These are phyloP conservation scores for Polyporus arcularius DNA, from an alignment of 768 basidiomycete genomes.

Conservation along the genomic window DNA sequence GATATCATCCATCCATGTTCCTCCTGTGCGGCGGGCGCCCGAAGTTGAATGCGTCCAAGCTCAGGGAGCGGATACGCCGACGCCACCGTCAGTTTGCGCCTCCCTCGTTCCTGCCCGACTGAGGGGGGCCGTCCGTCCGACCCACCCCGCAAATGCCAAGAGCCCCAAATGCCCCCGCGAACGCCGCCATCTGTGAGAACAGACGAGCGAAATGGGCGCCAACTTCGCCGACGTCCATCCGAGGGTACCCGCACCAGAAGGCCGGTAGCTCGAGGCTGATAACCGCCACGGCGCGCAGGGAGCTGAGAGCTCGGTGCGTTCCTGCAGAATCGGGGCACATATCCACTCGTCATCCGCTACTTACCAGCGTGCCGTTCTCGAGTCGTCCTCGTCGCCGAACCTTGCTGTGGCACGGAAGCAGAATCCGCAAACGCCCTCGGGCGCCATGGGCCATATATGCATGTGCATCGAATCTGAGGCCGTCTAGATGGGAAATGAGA, in stretches of 20 bases:
- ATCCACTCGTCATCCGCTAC: not conserved
- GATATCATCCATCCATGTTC: too few relatives aligned
- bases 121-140: not conserved
- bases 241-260: slow-evolving; percentile 10
- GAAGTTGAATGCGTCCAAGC: too few relatives aligned
- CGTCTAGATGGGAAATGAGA: too few relatives aligned
- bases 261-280: slow-evolving; percentile 21
- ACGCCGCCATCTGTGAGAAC: slow-evolving; percentile 1
- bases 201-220: not conserved
- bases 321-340: slow-evolving; percentile 9
- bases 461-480: too few relatives aligned
- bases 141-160: not conserved
- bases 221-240: slow-evolving; percentile 9
- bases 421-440: not conserved
- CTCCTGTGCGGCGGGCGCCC: too few relatives aligned
- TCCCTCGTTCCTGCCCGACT: not conserved
- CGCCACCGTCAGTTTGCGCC: too few relatives aligned
- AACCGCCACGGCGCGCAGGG: not conserved
- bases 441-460: too few relatives aligned
- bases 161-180: slow-evolving; percentile 3
- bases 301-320: slow-evolving; percentile 1
- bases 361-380: not conserved
- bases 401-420: slow-evolving; percentile 4
- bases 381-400: too few relatives aligned
- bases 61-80: too few relatives aligned